Evolutionary conservation across 1,284 basidiomycete genomes (phyloP).

Genomic region (Inonotus hispidus): DNA sequence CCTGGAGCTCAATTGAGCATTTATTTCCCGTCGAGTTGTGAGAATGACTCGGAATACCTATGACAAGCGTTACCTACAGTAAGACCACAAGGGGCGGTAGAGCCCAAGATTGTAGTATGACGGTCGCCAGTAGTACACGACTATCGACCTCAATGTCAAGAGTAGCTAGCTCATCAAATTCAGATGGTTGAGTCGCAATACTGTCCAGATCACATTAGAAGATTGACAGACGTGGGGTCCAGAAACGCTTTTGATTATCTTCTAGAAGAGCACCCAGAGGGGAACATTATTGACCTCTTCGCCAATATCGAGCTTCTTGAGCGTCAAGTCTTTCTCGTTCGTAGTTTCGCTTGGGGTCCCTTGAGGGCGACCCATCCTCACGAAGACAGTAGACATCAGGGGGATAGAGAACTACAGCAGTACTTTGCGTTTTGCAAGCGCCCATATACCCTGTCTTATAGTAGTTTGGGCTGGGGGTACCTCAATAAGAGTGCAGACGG

Average conservation of each 20-base stretch:
- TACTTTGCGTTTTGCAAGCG: background rate
- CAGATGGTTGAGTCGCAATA: constrained; percentile 31
- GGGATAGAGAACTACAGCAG: background rate
- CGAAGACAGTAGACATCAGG: background rate
- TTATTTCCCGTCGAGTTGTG: background rate
- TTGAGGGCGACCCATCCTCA: background rate
- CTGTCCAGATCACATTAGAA: constrained; percentile 21
- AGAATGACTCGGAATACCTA: constrained; percentile 27
- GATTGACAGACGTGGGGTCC: constrained; percentile 22
- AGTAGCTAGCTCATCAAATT: constrained; percentile 29
- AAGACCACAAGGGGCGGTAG: constrained; percentile 54
- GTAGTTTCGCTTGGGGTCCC: constrained; percentile 7
- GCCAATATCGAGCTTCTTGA: constrained; percentile 17
- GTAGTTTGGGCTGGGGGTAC: too few species aligned
- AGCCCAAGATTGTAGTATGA: constrained; percentile 57
- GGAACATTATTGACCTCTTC: constrained; percentile 24
- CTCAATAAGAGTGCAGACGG: too few species aligned
- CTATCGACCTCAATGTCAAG: constrained; percentile 37
- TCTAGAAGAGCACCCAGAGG: constrained; percentile 28
- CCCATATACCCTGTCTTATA: background rate
- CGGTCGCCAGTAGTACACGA: constrained; percentile 45
- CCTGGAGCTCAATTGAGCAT: background rate
- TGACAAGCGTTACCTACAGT: constrained; percentile 55
- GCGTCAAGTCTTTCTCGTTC: constrained; percentile 24
- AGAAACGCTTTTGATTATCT: constrained; percentile 24